Evolutionary conservation across 1,139 yeast genomes (phyloP).

Genomic region (Pneumocystis murina): DNA sequence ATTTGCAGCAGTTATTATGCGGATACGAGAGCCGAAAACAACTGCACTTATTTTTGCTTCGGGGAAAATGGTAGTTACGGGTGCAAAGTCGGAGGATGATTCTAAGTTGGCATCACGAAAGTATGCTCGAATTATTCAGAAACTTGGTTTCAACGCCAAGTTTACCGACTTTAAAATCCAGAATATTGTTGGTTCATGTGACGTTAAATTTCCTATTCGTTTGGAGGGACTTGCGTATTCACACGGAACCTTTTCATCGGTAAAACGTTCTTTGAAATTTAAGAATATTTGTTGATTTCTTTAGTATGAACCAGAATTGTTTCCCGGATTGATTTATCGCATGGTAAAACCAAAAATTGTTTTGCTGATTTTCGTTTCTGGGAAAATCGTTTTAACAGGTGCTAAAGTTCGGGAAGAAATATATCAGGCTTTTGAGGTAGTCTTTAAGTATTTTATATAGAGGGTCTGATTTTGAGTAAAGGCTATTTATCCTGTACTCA

Average conservation of each 20-base stretch:
- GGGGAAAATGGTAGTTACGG: slow-evolving; percentile 98
- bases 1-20: slow-evolving; percentile 98
- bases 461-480: slow-evolving; percentile 20
- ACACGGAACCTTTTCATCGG: slow-evolving; percentile 94
- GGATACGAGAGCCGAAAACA: slow-evolving; percentile 97
- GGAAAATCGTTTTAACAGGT: slow-evolving; percentile 95
- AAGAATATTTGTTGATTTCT: neutral
- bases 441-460: neutral
- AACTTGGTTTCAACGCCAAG: slow-evolving; percentile 80
- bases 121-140: slow-evolving; percentile 94
- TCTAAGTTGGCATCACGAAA: slow-evolving; percentile 93
- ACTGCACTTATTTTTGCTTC: slow-evolving; percentile 96
- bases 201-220: slow-evolving; percentile 93
- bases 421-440: slow-evolving; percentile 77
- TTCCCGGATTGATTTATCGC: slow-evolving; percentile 96
- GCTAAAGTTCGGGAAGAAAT: slow-evolving; percentile 98
- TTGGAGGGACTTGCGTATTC: slow-evolving; percentile 94
- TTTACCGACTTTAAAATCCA: slow-evolving; percentile 96
- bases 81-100: slow-evolving; percentile 97
- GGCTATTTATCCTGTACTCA: slow-evolving; percentile 87
- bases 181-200: slow-evolving; percentile 93
- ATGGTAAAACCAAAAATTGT: slow-evolving; percentile 99
- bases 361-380: slow-evolving; percentile 84
- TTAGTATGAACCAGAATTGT: slow-evolving; percentile 83
- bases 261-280: neutral